A percentile compares a stretch with the other conserved stretches of the same genome.
phyloP scores from a whole-genome alignment of 768 basidiomycete genomes.

The Amanita thiersii region DNA sequence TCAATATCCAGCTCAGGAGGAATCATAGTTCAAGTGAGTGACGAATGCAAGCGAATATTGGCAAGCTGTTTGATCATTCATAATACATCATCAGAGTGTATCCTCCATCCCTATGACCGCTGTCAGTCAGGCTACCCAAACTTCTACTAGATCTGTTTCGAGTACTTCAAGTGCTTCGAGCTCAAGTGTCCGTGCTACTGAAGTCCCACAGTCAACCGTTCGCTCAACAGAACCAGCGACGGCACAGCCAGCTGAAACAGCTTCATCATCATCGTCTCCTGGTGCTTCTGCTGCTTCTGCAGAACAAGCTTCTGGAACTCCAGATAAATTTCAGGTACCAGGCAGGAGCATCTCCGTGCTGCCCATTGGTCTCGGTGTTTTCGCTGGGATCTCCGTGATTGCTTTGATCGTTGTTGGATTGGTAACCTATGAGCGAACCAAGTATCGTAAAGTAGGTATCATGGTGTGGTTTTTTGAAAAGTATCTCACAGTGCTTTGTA shows the following conservation, averaged over 20 bases:
- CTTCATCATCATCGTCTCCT: constrained; percentile 12
- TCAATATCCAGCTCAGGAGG: constrained; percentile 3
- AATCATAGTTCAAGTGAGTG: neutral
- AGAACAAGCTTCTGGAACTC: constrained; percentile 22
- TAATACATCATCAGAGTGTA: neutral
- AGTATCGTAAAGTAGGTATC: constrained; percentile 68
- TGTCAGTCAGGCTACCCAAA: constrained; percentile 9
- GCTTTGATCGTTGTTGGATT: constrained; percentile 74
- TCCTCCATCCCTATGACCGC: constrained; percentile 15
- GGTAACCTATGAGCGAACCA: constrained; percentile 83
- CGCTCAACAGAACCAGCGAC: constrained; percentile 5
- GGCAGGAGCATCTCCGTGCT: constrained; percentile 69
- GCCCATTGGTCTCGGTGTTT: constrained; percentile 78
- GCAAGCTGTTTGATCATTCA: too few species aligned
- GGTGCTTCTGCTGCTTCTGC: constrained; percentile 24
- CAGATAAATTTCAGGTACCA: constrained; percentile 51
- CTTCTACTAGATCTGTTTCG: neutral
- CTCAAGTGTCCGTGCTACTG: constrained; percentile 12
- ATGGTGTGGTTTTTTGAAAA: neutral
- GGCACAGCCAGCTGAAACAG: constrained; percentile 2
- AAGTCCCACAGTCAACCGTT: constrained; percentile 9
- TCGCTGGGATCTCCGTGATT: constrained; percentile 80
- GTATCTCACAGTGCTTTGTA: constrained; percentile 17
- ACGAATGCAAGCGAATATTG: neutral
- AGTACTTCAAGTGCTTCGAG: constrained; percentile 10